These are phyloP conservation scores for Fusarium illudens DNA, from an alignment of 2,329 filamentous ascomycete species.

Conservation along the genomic window DNA sequence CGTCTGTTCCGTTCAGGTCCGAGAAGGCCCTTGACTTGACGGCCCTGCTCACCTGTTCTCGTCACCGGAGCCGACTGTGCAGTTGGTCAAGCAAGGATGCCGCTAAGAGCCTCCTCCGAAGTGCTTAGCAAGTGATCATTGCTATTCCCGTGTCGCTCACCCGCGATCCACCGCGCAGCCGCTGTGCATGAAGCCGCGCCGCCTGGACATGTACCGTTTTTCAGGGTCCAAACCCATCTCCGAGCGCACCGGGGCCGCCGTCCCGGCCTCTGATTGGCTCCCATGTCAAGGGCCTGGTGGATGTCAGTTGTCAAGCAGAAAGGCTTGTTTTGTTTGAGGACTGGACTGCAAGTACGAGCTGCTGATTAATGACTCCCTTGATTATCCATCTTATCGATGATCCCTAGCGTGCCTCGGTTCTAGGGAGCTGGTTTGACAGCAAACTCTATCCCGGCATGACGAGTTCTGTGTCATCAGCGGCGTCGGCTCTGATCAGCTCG, in stretches of 20 bases:
- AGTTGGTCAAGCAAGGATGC: conserved; percentile 11
- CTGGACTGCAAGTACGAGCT: no score
- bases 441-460: background rate
- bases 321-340: conserved; percentile 28
- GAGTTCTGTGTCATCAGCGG: background rate
- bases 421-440: background rate
- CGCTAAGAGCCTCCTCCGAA: conserved; percentile 19
- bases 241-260: conserved; percentile 6
- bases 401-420: background rate
- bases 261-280: conserved; percentile 24
- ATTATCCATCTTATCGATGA: background rate
- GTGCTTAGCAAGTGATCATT: conserved; percentile 21
- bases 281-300: conserved; percentile 1
- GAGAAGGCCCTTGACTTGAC: background rate
- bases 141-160: conserved; percentile 29
- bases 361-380: conserved; percentile 24
- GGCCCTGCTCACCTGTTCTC: background rate
- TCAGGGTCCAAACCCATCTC: conserved; percentile 35
- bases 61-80: background rate
- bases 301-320: conserved; percentile 14
- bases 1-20: background rate
- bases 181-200: conserved; percentile 35
- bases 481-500: background rate
- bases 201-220: conserved; percentile 26
- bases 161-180: conserved; percentile 39